phyloP scores from a whole-genome alignment of 2,329 filamentous ascomycete genomes.

The Metarhizium sp. region DNA sequence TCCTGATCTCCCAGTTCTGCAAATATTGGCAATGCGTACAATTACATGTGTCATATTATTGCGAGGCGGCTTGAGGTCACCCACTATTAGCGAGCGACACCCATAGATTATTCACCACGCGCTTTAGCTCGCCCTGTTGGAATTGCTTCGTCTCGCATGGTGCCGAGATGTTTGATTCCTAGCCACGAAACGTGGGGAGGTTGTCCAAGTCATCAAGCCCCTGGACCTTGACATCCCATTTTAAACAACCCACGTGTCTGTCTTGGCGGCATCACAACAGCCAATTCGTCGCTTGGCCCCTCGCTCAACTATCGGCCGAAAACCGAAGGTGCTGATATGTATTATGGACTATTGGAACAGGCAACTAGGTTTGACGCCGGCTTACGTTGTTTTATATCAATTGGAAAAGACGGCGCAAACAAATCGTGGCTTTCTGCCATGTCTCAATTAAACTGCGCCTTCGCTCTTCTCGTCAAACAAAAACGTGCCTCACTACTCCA shows the following conservation, averaged over 20 bases:
- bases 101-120: background rate
- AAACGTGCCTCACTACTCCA: background rate
- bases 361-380: background rate
- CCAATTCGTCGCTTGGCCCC: too few species aligned
- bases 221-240: too few species aligned
- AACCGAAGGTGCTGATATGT: background rate
- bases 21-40: background rate
- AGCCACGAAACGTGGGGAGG: background rate
- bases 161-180: background rate
- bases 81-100: background rate
- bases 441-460: background rate
- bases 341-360: background rate
- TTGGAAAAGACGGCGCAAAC: too few species aligned
- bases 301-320: too few species aligned
- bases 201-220: too few species aligned
- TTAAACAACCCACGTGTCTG: too few species aligned
- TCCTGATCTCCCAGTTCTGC: background rate
- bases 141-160: background rate
- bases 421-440: background rate
- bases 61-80: too few species aligned
- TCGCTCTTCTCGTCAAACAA: background rate
- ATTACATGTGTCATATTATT: background rate
- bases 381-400: too few species aligned
- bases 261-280: too few species aligned
- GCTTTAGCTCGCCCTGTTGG: background rate